A percentile compares a stretch with the other conserved stretches of the same genome.
Evolutionary conservation across 2,329 filamentous ascomycete genomes (phyloP).

Genomic region (Sphaerulina musiva): DNA sequence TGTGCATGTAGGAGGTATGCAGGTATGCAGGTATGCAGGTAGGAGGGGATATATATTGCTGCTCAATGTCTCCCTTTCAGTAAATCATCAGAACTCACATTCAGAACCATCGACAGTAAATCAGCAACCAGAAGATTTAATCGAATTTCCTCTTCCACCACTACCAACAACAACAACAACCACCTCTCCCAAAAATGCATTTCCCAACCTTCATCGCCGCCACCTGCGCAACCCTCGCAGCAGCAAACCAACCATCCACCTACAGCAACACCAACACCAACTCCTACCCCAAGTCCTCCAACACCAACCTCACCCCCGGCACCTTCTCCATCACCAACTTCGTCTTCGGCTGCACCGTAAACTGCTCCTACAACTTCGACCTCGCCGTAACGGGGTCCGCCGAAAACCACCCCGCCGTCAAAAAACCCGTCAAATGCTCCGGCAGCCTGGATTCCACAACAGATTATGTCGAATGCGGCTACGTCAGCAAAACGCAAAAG

Average conservation of each 20-base stretch:
- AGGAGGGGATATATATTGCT: too few species aligned
- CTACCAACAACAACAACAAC: neutral
- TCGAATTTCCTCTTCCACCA: neutral
- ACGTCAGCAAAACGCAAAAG: constrained; percentile 12
- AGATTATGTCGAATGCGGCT: constrained; percentile 24
- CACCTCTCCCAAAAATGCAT: constrained; percentile 16
- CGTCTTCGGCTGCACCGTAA: constrained; percentile 24
- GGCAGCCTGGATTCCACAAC: constrained; percentile 18
- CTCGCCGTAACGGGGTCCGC: constrained; percentile 14
- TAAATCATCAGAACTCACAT: neutral
- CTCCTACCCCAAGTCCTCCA: neutral
- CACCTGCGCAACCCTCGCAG: constrained; percentile 17
- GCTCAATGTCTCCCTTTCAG: too few species aligned
- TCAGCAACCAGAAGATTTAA: neutral
- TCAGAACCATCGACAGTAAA: neutral
- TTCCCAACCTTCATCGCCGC: constrained; percentile 19
- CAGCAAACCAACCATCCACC: constrained; percentile 14
- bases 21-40: too few species aligned
- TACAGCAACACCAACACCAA: neutral
- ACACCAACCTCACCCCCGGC: neutral
- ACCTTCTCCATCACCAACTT: constrained; percentile 24
- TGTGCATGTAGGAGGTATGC: too few species aligned
- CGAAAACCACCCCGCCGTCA: constrained; percentile 18
- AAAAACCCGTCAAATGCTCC: constrained; percentile 16
- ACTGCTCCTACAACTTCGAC: constrained; percentile 24